Base-by-base conservation (phyloP, 1,139 yeast genomes). In the Sugiyamaella sp. region DNA sequence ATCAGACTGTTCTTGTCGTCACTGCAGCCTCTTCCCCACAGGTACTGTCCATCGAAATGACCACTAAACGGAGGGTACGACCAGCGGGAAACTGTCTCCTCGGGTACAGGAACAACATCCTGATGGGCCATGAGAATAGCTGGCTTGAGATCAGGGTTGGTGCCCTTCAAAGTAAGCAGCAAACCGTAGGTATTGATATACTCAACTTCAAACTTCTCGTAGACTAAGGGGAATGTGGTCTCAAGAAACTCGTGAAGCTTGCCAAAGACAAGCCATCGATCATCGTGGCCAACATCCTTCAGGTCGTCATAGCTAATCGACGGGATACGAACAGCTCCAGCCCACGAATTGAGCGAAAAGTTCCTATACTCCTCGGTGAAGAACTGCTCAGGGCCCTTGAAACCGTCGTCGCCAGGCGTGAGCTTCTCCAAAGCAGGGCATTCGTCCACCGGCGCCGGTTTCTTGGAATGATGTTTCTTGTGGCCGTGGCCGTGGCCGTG, bases 51-150 rank as follows among this genome's bases (percentile, higher is more conserved):
- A 63, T 86, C 95, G 63, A 74, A 85, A 64, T 78, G 76, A 2
- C 88, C 96, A 8, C 77, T 75, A 59, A 82, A 86, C 19, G 95
- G 95, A n/a, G 85, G 84, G 63, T 80, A 77, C 1, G 75, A 75
- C 96, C 96, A 88, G 52, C 79, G 72, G 40, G 67, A 74, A 49
- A 78, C 66, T 10, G 89, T 80, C 25, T 74, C 82, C 25, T 69
- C 66, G 63, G 83, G 86, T 14, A 87, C 86, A 0, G 95, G 95
- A 10, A 88, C 95, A 9, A 85, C 87, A 66, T 88, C 95, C 66
- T 83, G 89, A 68, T 89, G 96, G 1, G 91, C 91, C 70, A 84
- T 79, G 47, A 87, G 71, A 70, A 88, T 65, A 25, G 84, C 58
- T 4, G 95, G 95, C 66, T 83, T 81, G 62, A 85, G 73, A 3